Base-by-base conservation (phyloP, 305 asterid species). In the Fraxinus velutina region DNA sequence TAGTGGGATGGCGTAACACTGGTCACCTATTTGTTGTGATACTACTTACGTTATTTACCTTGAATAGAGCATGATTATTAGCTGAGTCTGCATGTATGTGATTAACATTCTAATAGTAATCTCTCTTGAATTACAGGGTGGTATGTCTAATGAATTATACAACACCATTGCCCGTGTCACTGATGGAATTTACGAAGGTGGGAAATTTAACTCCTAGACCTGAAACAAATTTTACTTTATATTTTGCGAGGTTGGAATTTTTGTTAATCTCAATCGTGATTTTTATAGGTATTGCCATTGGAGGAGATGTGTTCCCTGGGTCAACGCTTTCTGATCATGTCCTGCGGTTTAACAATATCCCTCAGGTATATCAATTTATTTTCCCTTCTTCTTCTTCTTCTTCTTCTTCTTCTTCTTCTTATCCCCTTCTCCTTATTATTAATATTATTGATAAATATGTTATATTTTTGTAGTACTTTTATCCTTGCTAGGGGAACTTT, bases 231-330 rank as follows among this genome's bases (percentile, higher is more conserved):
- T 68, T 47, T 75, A 39, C 24, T 64, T 76, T 81, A 79, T 77
- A 21, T 29, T 80, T 79, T 30, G 33, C 37, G 57, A 52, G 74
- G 71, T 34, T 17, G 60, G 64, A 70, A 73, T 12, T 2, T 12
- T 85, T 55, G 27, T 52, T 39, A 52, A 27, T 75, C 62, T 75
- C 70, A 47, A 19, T 34, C 57, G 24, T 84, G 80, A 75, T 77
- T 29, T 47, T 37, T 84, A 52, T 78, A 96, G 99, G 99, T 74
- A 94, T 95, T 88, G 99, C 99, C 75, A 95, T 95, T 19, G 99
- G 99, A 81, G 99, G 99, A 86, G 99, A 95, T 83, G 99, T 93
- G 83, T 93, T 95, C 83, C 99, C 99, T 75, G 99, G 99, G 27
- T 95, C 99, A 13, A 95, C 99, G 70, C 97, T 95, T 73, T 93